Base-by-base conservation (phyloP, 495 filamentous ascomycete species). In the Cryomyces minteri region DNA sequence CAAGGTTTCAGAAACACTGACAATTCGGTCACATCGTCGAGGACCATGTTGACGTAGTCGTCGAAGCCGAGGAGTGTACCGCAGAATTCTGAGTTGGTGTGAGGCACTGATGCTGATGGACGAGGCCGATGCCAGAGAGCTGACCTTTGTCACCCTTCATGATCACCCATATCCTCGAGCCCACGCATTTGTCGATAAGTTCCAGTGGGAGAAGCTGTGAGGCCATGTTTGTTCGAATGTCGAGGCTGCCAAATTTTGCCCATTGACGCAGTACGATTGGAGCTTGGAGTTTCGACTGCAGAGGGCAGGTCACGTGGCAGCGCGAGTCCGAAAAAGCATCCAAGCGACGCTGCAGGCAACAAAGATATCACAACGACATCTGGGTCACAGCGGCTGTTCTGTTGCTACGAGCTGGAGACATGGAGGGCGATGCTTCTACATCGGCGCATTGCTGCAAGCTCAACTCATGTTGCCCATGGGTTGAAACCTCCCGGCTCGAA, bases 1-100 rank as follows among this genome's bases (percentile, higher is more conserved):
- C 2, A 25, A 25, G 18, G 18, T 2, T 25, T 25, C 9, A 38
- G n/a, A n/a, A 29, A 6, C 28, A 60, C 82, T 57, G 74, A 96
- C 88, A 88, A 93, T 62, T 96, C 90, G 10, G 87, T 96, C 34
- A 95, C 92, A 55, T 98, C 84, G 54, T 94, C 88, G 25, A 98
- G 63, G 14, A 96, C 90, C 88, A 98, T 98, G 61, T 96, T 98
- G 70, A 98, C 90, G 67, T 94, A 98, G 72, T 98, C 90, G 61
- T 98, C 90, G 54, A 95, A 98, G 3, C 90, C 90, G 32, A 94
- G 72, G 25, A 98, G 67, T 5, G 84, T 95, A 37, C 90, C 90
- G 44, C 82, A 78, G 66, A 96, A 96, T 60, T 98, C 90, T 96
- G 52, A 4, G 18, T 46, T 40, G 18, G 51, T 59, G 81, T 50